Conservation (phyloP, 2,329 filamentous ascomycete species). For the Colletotrichum sp. region DNA sequence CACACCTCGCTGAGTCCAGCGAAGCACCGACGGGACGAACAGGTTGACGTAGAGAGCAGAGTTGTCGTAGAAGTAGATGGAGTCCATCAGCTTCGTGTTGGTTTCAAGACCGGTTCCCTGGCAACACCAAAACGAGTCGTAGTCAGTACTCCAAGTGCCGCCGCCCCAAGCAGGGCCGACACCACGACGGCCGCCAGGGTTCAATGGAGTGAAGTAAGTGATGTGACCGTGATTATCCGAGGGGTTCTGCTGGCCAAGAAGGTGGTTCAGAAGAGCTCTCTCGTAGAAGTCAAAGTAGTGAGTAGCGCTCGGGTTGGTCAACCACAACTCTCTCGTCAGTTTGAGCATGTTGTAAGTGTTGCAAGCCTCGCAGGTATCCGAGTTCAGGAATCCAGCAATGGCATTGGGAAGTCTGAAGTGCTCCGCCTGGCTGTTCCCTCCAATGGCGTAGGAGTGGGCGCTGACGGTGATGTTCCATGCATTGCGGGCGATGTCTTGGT, state of each 20-base stretch:
- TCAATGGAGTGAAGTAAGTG: slow-evolving; percentile 58
- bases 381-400: slow-evolving; percentile 46
- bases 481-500: slow-evolving; percentile 53
- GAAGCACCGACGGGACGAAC: slow-evolving; percentile 50
- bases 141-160: slow-evolving; percentile 59
- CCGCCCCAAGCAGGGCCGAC: slow-evolving; percentile 59
- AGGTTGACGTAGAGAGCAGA: slow-evolving; percentile 52
- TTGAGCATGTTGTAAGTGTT: slow-evolving; percentile 65
- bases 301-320: slow-evolving; percentile 41
- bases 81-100: slow-evolving; percentile 60
- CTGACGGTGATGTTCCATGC: slow-evolving; percentile 52
- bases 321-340: slow-evolving; percentile 56
- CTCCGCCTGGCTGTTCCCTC: slow-evolving; percentile 58
- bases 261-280: slow-evolving; percentile 52
- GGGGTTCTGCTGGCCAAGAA: slow-evolving; percentile 55
- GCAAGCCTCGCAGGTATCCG: slow-evolving; percentile 56
- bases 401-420: slow-evolving; percentile 53
- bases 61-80: slow-evolving; percentile 52
- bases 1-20: slow-evolving; percentile 45
- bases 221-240: slow-evolving; percentile 50
- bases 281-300: slow-evolving; percentile 61
- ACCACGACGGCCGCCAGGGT: slow-evolving; percentile 50
- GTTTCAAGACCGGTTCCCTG: slow-evolving; percentile 57
- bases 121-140: slow-evolving; percentile 59
- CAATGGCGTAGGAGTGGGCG: slow-evolving; percentile 57